phyloP scores from a whole-genome alignment of 208 protist species.

The Herpetomonas tarakana region DNA sequence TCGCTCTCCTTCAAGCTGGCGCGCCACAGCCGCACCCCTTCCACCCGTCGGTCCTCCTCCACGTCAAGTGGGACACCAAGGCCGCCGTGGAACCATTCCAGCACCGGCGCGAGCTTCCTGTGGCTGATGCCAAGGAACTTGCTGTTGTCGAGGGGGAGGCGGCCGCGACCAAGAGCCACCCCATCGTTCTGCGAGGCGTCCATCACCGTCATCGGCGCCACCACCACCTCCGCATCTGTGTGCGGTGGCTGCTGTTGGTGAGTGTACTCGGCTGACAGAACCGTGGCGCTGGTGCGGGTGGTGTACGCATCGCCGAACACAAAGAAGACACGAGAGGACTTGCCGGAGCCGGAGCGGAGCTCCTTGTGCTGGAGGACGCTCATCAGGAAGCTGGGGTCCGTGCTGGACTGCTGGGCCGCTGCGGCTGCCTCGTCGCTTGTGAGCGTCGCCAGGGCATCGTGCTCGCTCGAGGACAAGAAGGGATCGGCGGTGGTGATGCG shows the following conservation, averaged over 20 bases:
- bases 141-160: background rate
- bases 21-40: slow-evolving; percentile 28
- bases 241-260: background rate
- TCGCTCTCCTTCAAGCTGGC: slow-evolving; percentile 29
- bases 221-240: slow-evolving; percentile 4
- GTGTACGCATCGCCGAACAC: slow-evolving; percentile 76
- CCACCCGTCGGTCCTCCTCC: slow-evolving; percentile 27
- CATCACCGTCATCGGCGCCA: background rate
- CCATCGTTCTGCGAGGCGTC: background rate
- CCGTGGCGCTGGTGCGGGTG: slow-evolving; percentile 39
- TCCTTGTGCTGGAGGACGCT: slow-evolving; percentile 15
- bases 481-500: background rate
- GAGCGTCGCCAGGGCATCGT: background rate
- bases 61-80: slow-evolving; percentile 21
- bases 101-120: slow-evolving; percentile 28
- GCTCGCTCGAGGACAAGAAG: background rate
- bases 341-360: slow-evolving; percentile 21
- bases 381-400: slow-evolving; percentile 16
- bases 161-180: background rate
- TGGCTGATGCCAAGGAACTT: slow-evolving; percentile 31
- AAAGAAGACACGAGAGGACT: slow-evolving; percentile 43
- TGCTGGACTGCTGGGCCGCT: slow-evolving; percentile 11
- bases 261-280: background rate
- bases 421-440: background rate
- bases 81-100: slow-evolving; percentile 65